phyloP scores from a whole-genome alignment of 768 basidiomycete genomes.

The Rhizopogon sp. region DNA sequence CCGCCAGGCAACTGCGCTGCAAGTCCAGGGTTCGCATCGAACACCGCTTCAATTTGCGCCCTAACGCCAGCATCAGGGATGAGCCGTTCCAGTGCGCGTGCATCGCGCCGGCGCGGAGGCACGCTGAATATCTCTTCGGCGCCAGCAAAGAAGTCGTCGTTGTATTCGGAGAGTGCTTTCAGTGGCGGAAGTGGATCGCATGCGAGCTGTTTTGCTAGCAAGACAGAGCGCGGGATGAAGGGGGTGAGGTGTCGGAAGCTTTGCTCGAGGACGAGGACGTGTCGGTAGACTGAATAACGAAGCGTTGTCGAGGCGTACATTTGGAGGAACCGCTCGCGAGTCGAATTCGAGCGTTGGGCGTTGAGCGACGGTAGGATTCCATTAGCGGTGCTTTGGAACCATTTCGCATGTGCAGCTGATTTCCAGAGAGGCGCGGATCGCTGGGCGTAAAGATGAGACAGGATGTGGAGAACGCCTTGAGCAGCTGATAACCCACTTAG shows the following conservation, averaged over 20 bases:
- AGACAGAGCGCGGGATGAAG: slow-evolving; percentile 63
- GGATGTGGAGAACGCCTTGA: slow-evolving; percentile 59
- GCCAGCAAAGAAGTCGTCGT: slow-evolving; percentile 69
- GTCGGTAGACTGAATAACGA: slow-evolving; percentile 60
- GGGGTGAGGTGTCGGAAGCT: slow-evolving; percentile 55
- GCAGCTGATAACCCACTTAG: slow-evolving; percentile 32
- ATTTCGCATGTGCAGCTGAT: slow-evolving; percentile 51
- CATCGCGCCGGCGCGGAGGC: slow-evolving; percentile 39
- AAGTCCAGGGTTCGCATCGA: slow-evolving; percentile 51
- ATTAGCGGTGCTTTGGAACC: slow-evolving; percentile 63
- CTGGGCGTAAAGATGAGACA: slow-evolving; percentile 85
- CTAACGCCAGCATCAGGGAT: slow-evolving; percentile 56
- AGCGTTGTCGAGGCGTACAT: slow-evolving; percentile 38
- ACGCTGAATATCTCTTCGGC: slow-evolving; percentile 44
- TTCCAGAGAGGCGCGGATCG: slow-evolving; percentile 83
- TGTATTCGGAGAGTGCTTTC: slow-evolving; percentile 54
- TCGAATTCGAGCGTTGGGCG: slow-evolving; percentile 29
- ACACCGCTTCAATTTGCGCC: slow-evolving; percentile 56
- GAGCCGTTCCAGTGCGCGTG: slow-evolving; percentile 47
- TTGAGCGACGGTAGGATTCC: slow-evolving; percentile 26
- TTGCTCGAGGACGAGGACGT: slow-evolving; percentile 70
- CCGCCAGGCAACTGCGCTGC: slow-evolving; percentile 60
- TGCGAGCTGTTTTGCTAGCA: slow-evolving; percentile 51
- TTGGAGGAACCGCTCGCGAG: slow-evolving; percentile 22
- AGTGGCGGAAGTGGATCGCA: slow-evolving; percentile 87